A percentile compares a stretch with the other conserved stretches of the same genome.
Evolutionary conservation across 352 stramenopile genomes (phyloP).

Genomic region (Globisporangium cederbergense): DNA sequence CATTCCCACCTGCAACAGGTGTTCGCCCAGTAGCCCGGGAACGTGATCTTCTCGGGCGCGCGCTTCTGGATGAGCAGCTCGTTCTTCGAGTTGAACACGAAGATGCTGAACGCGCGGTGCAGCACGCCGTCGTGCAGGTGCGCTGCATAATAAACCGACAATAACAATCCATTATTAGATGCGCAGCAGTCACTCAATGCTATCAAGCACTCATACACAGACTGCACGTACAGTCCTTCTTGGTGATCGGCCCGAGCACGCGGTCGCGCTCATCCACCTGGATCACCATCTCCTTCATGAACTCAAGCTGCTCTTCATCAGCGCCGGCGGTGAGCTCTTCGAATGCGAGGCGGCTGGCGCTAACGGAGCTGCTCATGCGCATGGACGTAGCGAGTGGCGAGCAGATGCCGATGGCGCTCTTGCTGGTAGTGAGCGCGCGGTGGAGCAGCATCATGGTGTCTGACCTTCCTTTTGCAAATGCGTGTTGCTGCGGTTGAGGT

Average conservation of each 20-base stretch:
- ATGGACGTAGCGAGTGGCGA: not conserved
- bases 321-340: constrained; percentile 63
- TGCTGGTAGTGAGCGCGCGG: not conserved
- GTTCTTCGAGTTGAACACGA: constrained; percentile 86
- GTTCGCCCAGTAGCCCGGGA: constrained; percentile 99
- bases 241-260: constrained; percentile 79
- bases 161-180: not conserved
- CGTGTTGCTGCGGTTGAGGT: not conserved
- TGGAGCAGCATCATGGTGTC: constrained; percentile 13
- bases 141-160: constrained; percentile 24
- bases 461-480: not conserved
- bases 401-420: constrained; percentile 15
- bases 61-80: constrained; percentile 90
- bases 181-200: not conserved
- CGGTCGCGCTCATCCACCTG: constrained; percentile 83
- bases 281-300: constrained; percentile 91
- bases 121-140: constrained; percentile 76
- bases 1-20: constrained; percentile 92
- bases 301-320: constrained; percentile 77
- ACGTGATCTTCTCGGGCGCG: constrained; percentile 97
- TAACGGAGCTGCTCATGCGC: constrained; percentile 17
- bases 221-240: constrained; percentile 69
- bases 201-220: not conserved
- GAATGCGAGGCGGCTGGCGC: constrained; percentile 34
- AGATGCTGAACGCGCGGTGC: constrained; percentile 84